phyloP scores from a whole-genome alignment of 2,329 filamentous ascomycete species.

The Ceratocystis colombiana region DNA sequence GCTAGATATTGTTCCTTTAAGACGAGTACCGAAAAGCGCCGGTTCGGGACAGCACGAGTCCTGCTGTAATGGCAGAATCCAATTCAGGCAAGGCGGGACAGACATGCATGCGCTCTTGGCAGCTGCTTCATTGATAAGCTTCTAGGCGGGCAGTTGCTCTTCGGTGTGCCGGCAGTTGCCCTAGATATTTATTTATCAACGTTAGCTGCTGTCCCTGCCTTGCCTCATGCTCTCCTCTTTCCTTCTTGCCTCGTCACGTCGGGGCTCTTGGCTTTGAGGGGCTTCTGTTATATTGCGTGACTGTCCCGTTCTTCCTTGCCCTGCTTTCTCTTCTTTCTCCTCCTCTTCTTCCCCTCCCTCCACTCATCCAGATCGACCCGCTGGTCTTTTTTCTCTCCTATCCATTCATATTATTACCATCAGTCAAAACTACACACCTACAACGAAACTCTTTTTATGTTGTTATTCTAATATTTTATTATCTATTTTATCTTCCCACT shows the following conservation, averaged over 20 bases:
- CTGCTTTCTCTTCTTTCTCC: neutral
- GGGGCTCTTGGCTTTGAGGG: neutral
- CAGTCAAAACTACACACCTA: slow-evolving; percentile 2
- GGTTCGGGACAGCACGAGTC: neutral
- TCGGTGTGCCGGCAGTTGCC: neutral
- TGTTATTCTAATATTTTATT: slow-evolving; percentile 5
- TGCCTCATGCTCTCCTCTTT: neutral
- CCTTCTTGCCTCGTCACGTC: neutral
- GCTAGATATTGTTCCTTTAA: neutral
- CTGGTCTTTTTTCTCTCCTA: neutral
- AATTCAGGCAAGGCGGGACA: neutral
- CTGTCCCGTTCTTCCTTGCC: neutral
- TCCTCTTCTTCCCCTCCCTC: neutral
- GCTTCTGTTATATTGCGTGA: neutral
- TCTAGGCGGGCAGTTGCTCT: neutral
- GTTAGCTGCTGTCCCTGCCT: neutral
- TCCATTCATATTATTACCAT: slow-evolving; percentile 7
- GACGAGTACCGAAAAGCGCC: neutral
- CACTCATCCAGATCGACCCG: neutral
- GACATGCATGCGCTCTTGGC: neutral
- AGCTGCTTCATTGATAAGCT: neutral
- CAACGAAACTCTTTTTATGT: slow-evolving; percentile 3
- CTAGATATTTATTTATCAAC: slow-evolving; percentile 9
- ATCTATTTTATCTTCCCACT: neutral
- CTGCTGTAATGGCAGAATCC: neutral